Evolutionary conservation across 2,329 filamentous ascomycete species (phyloP).

Genomic region (Penicillium sp.): DNA sequence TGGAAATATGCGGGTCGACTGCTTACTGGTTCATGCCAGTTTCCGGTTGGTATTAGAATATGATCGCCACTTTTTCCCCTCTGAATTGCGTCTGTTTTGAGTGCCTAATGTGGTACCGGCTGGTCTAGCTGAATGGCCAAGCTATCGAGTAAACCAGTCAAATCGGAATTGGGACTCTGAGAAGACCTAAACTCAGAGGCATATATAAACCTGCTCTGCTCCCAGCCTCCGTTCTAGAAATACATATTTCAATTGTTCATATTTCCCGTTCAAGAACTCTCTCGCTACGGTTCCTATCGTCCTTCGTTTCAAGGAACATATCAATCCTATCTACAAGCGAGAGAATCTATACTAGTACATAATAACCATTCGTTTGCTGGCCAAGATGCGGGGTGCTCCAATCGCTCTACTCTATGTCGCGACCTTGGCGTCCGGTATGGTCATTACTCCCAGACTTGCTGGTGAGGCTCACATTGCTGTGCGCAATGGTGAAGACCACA

Average conservation of each 20-base stretch:
- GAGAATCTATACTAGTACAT: background rate
- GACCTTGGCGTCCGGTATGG: conserved; percentile 18
- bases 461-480: conserved; percentile 10
- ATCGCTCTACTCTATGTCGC: conserved; percentile 20
- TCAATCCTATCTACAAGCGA: background rate
- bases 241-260: background rate
- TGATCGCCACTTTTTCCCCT: conserved; percentile 7
- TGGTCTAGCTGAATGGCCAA: conserved; percentile 6
- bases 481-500: conserved; percentile 9
- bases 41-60: conserved; percentile 10
- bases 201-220: conserved; percentile 13
- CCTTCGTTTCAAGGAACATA: conserved; percentile 22
- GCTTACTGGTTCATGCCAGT: conserved; percentile 3
- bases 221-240: conserved; percentile 2
- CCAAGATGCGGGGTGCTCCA: conserved; percentile 19
- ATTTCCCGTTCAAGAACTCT: conserved; percentile 37
- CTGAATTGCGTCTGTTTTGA: conserved; percentile 5
- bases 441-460: conserved; percentile 15
- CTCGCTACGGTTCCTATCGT: conserved; percentile 47
- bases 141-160: background rate
- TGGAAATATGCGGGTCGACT: conserved; percentile 11
- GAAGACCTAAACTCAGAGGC: background rate
- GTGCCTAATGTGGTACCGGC: conserved; percentile 5
- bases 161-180: background rate
- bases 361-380: conserved; percentile 12